A percentile compares a stretch with the other conserved stretches of the same genome.
Evolutionary conservation across 2,329 filamentous ascomycete genomes (phyloP).

Genomic region (Botrytis byssoidea): DNA sequence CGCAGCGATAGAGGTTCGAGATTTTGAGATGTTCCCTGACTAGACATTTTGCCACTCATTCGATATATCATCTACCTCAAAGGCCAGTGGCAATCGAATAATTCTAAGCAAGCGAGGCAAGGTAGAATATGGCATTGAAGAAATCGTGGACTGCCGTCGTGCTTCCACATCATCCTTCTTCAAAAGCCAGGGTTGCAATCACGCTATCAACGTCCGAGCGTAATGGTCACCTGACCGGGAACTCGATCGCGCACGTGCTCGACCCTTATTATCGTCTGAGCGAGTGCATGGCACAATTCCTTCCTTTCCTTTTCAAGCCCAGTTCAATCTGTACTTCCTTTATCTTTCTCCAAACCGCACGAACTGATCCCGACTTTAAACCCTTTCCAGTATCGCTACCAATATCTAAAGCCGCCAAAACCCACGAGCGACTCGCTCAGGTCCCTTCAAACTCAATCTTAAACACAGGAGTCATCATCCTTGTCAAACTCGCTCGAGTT

Average conservation of each 20-base stretch:
- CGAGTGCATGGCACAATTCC: background rate
- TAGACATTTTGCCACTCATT: background rate
- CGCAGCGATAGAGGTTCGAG: background rate
- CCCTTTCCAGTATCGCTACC: background rate
- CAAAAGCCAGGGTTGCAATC: background rate
- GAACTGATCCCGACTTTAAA: background rate
- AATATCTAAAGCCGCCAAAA: background rate
- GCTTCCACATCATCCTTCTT: background rate
- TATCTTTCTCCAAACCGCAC: background rate
- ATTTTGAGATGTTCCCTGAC: background rate
- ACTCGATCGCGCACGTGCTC: background rate
- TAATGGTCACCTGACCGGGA: background rate
- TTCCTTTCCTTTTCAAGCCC: background rate
- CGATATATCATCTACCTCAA: background rate
- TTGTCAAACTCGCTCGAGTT: background rate
- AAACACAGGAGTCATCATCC: constrained; percentile 12
- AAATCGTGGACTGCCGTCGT: background rate
- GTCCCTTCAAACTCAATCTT: background rate
- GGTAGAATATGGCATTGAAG: background rate
- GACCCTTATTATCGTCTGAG: background rate
- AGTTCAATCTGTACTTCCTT: background rate
- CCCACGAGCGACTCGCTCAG: background rate
- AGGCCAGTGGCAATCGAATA: background rate
- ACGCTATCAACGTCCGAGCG: background rate
- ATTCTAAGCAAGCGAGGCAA: no score